These are phyloP conservation scores for Mytilinidion resinicola DNA, from an alignment of 495 filamentous ascomycete genomes.

Conservation along the genomic window DNA sequence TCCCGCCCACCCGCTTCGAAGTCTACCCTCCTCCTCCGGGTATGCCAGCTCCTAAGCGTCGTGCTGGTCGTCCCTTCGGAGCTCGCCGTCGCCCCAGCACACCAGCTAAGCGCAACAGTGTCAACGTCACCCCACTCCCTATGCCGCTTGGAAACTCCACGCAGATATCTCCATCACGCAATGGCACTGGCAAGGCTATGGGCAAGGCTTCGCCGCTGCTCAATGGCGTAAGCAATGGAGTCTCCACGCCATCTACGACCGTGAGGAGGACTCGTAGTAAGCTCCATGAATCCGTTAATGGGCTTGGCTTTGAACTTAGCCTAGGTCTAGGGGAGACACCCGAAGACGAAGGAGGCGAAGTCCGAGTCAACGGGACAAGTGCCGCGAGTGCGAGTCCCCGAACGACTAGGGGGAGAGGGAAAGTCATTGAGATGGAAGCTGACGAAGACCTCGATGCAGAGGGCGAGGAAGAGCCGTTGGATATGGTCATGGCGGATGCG, in stretches of 20 bases:
- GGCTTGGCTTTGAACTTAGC: slow-evolving; percentile 13
- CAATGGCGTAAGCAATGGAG: slow-evolving; percentile 8
- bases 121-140: too few relatives aligned
- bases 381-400: not conserved
- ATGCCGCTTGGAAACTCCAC: not conserved
- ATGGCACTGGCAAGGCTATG: slow-evolving; percentile 18
- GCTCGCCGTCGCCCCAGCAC: slow-evolving; percentile 27
- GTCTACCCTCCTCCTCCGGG: slow-evolving; percentile 75
- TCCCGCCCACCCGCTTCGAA: slow-evolving; percentile 76
- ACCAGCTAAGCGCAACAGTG: slow-evolving; percentile 11
- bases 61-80: slow-evolving; percentile 44
- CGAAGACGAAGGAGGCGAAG: slow-evolving; percentile 17
- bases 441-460: slow-evolving; percentile 23
- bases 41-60: slow-evolving; percentile 37
- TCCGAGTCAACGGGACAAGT: slow-evolving; percentile 15
- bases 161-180: slow-evolving; percentile 13
- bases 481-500: slow-evolving; percentile 11
- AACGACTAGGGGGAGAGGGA: not conserved
- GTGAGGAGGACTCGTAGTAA: slow-evolving; percentile 36
- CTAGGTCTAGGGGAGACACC: slow-evolving; percentile 18
- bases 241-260: slow-evolving; percentile 4
- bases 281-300: slow-evolving; percentile 32
- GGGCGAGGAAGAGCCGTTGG: slow-evolving; percentile 19
- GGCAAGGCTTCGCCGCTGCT: slow-evolving; percentile 18
- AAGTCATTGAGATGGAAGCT: slow-evolving; percentile 10